phyloP scores from a whole-genome alignment of 371 early-diverging fungal species.

The Mycotypha africana region DNA sequence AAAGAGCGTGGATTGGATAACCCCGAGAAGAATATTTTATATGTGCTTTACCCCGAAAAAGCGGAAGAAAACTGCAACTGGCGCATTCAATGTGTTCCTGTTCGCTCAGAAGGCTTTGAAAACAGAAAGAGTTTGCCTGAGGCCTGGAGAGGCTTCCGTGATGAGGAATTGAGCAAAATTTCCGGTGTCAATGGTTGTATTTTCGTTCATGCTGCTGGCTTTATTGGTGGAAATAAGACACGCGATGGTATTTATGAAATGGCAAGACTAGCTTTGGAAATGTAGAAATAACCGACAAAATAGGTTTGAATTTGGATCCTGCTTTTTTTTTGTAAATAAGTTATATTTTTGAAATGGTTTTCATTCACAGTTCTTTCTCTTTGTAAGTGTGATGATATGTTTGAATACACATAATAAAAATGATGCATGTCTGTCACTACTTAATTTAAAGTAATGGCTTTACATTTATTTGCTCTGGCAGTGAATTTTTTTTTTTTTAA shows the following conservation, averaged over 20 bases:
- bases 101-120: constrained; percentile 74
- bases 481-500: too few relatives aligned
- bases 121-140: constrained; percentile 90
- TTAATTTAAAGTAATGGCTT: too few relatives aligned
- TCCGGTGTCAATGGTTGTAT: constrained; percentile 78
- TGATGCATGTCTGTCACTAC: too few relatives aligned
- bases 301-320: too few relatives aligned
- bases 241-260: constrained; percentile 44
- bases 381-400: too few relatives aligned
- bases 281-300: constrained; percentile 37
- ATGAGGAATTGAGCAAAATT: constrained; percentile 76
- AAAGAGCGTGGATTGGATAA: constrained; percentile 43
- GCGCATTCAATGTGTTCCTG: constrained; percentile 81
- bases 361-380: too few relatives aligned
- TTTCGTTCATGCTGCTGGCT: constrained; percentile 95
- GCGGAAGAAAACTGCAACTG: constrained; percentile 44
- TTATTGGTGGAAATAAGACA: constrained; percentile 37
- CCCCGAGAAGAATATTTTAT: constrained; percentile 46
- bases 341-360: too few relatives aligned
- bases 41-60: constrained; percentile 80
- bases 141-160: constrained; percentile 94
- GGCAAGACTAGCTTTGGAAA: constrained; percentile 42
- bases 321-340: too few relatives aligned
- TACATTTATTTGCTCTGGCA: too few relatives aligned
- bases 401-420: too few relatives aligned